Conservation (phyloP, 1,284 basidiomycete species). For the Microbotryum silenes-acaulis region DNA sequence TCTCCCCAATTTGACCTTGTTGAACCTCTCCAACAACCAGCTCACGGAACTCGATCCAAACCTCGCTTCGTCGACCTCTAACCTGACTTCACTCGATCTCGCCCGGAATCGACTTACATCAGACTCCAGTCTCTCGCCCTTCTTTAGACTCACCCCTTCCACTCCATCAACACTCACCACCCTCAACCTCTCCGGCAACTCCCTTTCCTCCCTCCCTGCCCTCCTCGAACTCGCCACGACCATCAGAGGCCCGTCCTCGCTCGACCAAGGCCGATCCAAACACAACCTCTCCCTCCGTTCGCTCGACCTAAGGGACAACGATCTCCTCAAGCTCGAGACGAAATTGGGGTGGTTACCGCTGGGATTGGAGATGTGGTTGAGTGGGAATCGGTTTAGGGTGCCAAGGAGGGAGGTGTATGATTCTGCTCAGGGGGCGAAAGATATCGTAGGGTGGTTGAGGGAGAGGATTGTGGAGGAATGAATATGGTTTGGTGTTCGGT, state of each 20-base stretch:
- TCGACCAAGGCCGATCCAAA: background rate
- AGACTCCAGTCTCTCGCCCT: constrained; percentile 5
- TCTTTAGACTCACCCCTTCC: background rate
- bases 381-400: constrained; percentile 25
- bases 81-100: constrained; percentile 10
- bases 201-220: constrained; percentile 7
- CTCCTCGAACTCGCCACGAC: constrained; percentile 8
- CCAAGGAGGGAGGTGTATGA: constrained; percentile 20
- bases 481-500: background rate
- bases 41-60: constrained; percentile 5
- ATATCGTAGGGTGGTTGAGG: background rate
- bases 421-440: background rate
- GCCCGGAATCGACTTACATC: constrained; percentile 19
- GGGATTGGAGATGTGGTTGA: constrained; percentile 7
- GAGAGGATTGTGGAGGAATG: background rate
- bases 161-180: background rate
- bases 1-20: constrained; percentile 6
- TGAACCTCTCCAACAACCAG: constrained; percentile 19
- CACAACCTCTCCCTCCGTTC: constrained; percentile 1
- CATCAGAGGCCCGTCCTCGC: background rate
- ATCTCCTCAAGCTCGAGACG: constrained; percentile 18
- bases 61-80: constrained; percentile 3
- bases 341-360: constrained; percentile 13
- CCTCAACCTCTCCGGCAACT: constrained; percentile 20
- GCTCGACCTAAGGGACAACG: constrained; percentile 24